These are phyloP conservation scores for Taxawa tesnikishii DNA, from an alignment of 2,329 filamentous ascomycete genomes.

Conservation along the genomic window DNA sequence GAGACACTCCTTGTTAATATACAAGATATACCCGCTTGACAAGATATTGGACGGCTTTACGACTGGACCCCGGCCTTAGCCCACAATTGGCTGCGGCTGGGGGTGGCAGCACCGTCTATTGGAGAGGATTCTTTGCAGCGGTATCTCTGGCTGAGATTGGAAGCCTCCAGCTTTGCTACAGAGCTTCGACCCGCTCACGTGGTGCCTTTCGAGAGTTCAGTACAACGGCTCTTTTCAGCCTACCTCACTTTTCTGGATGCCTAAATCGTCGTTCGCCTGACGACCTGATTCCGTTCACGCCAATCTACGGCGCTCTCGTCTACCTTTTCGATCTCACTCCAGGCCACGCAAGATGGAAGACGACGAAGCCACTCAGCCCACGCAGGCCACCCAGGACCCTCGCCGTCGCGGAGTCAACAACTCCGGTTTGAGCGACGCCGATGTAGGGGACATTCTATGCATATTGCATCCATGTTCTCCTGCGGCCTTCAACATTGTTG, in stretches of 20 bases:
- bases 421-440: conserved; percentile 69
- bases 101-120: too few relatives aligned
- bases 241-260: too few relatives aligned
- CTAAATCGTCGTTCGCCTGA: neutral
- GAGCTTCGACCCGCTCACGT: too few relatives aligned
- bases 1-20: too few relatives aligned
- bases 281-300: neutral
- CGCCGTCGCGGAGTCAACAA: conserved; percentile 67
- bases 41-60: too few relatives aligned
- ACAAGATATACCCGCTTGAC: too few relatives aligned
- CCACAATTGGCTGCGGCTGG: neutral
- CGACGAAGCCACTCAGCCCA: conserved; percentile 24
- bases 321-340: neutral
- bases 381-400: conserved; percentile 71
- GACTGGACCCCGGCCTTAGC: neutral
- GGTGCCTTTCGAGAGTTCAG: too few relatives aligned
- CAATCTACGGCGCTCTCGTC: neutral
- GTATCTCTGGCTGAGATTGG: neutral
- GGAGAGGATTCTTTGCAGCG: neutral
- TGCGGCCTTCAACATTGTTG: conserved; percentile 60
- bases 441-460: conserved; percentile 80
- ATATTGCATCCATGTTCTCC: conserved; percentile 70
- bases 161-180: neutral
- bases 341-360: neutral
- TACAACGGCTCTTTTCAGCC: too few relatives aligned